Evolutionary conservation across 768 basidiomycete genomes (phyloP).

Genomic region (Suillus plorans): DNA sequence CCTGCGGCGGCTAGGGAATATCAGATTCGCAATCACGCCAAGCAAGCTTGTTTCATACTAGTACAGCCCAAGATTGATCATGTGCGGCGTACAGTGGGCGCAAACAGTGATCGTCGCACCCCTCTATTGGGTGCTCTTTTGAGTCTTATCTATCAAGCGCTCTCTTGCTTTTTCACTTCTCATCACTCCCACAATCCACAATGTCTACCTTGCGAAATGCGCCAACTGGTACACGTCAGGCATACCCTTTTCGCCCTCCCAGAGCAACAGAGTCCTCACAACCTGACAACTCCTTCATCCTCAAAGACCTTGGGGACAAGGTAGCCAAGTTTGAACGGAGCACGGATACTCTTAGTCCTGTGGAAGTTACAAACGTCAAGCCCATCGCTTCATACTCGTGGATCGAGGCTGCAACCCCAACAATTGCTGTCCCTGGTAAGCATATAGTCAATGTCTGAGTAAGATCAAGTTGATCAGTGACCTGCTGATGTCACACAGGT

Average conservation of each 20-base stretch:
- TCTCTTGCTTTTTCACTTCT: neutral
- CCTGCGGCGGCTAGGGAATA: neutral
- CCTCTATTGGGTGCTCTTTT: neutral
- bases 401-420: slow-evolving; percentile 41
- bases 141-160: neutral
- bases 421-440: slow-evolving; percentile 52
- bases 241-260: neutral
- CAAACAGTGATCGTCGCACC: neutral
- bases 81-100: neutral
- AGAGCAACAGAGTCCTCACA: neutral
- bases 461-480: neutral
- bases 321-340: slow-evolving; percentile 20
- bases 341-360: slow-evolving; percentile 8
- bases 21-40: neutral
- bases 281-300: slow-evolving; percentile 15
- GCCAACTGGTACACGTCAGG: neutral
- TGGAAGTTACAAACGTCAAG: slow-evolving; percentile 39
- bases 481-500: slow-evolving; percentile 36
- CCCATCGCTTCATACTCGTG: slow-evolving; percentile 57
- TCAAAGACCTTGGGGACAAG: slow-evolving; percentile 21
- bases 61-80: neutral
- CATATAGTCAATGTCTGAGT: neutral
- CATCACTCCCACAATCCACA: neutral
- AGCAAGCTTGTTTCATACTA: neutral
- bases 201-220: neutral